Evolutionary conservation across 1,139 yeast species (phyloP).

Genomic region (Nadsonia commutata): DNA sequence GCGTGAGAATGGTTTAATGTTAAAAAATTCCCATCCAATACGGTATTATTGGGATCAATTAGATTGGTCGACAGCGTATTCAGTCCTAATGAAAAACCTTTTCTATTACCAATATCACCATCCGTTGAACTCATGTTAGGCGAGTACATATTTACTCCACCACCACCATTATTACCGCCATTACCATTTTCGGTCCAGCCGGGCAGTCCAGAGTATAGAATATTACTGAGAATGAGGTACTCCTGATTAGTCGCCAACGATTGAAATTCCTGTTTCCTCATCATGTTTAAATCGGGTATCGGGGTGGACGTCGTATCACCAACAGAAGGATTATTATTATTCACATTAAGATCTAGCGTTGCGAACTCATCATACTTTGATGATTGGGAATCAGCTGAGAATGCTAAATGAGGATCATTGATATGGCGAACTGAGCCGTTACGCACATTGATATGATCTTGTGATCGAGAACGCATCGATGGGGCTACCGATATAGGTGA

Average conservation of each 20-base stretch:
- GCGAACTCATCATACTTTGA: no score
- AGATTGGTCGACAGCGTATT: background rate
- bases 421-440: background rate
- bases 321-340: no score
- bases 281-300: background rate
- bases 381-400: no score
- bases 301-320: no score
- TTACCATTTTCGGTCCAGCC: background rate
- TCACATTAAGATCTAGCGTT: no score
- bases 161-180: background rate
- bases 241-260: constrained; percentile 73
- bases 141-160: background rate
- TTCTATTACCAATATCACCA: background rate
- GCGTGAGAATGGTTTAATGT: background rate
- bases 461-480: background rate
- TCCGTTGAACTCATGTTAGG: background rate
- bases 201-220: constrained; percentile 23
- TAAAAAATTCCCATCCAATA: background rate
- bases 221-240: constrained; percentile 61
- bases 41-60: background rate
- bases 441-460: background rate
- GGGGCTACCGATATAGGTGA: background rate
- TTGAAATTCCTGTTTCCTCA: constrained; percentile 27
- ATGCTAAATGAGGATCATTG: background rate
- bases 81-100: background rate